These are phyloP conservation scores for Fistulinella prunicolor DNA, from an alignment of 768 basidiomycete species.

Conservation along the genomic window DNA sequence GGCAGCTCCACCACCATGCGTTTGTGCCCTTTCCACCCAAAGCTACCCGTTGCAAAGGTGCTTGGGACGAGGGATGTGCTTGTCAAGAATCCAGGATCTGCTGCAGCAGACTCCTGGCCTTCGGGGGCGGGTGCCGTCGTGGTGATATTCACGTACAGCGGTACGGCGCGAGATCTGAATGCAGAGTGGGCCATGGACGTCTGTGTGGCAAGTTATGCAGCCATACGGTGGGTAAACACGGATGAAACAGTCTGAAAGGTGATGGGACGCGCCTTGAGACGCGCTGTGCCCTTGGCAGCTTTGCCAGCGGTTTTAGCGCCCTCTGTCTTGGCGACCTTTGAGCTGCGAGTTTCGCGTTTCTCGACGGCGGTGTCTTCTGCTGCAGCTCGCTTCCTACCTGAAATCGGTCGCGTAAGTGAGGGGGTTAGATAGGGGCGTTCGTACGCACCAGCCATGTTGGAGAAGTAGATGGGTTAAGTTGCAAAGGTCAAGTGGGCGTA, in stretches of 20 bases:
- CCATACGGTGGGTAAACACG: constrained; percentile 3
- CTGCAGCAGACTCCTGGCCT: constrained; percentile 30
- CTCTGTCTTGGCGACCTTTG: constrained; percentile 52
- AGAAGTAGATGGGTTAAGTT: neutral
- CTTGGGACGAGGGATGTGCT: constrained; percentile 53
- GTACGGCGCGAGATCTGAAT: constrained; percentile 66
- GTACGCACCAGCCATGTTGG: constrained; percentile 31
- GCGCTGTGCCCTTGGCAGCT: constrained; percentile 38
- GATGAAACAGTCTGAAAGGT: neutral
- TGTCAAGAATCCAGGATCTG: constrained; percentile 62
- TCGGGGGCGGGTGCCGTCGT: constrained; percentile 53
- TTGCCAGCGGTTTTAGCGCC: constrained; percentile 29
- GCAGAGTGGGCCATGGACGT: constrained; percentile 43
- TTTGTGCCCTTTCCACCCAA: constrained; percentile 82
- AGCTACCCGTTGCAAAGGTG: constrained; percentile 71
- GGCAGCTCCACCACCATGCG: constrained; percentile 63
- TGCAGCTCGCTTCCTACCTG: constrained; percentile 48
- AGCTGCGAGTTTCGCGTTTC: constrained; percentile 41
- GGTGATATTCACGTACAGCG: constrained; percentile 65
- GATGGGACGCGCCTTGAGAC: constrained; percentile 43
- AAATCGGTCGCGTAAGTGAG: neutral
- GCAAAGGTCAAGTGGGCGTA: neutral
- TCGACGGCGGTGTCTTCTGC: constrained; percentile 31
- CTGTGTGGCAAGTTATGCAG: constrained; percentile 26
- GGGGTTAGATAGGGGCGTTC: constrained; percentile 10